Evolutionary conservation across 2,329 filamentous ascomycete genomes (phyloP).

Genomic region (Pseudogymnoascus sp.): DNA sequence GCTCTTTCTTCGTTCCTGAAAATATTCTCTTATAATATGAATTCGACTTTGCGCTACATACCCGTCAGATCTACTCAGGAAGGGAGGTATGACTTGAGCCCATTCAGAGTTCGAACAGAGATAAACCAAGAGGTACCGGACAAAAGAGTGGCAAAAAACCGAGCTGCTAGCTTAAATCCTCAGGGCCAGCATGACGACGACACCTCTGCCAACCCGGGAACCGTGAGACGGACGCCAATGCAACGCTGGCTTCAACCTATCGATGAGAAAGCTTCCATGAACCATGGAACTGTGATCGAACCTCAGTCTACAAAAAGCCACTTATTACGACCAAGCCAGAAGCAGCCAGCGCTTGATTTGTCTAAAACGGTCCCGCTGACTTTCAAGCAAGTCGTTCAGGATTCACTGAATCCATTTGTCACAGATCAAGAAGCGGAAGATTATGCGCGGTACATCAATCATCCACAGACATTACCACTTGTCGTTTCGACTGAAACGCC

Average conservation of each 20-base stretch:
- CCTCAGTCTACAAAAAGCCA: conserved; percentile 17
- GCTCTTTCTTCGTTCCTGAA: conserved; percentile 85
- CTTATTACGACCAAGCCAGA: conserved; percentile 34
- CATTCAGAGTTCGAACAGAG: conserved; percentile 71
- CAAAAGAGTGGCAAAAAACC: conserved; percentile 58
- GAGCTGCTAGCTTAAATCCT: conserved; percentile 61
- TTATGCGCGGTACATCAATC: conserved; percentile 80
- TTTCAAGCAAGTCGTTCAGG: conserved; percentile 74
- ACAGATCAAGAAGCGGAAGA: conserved; percentile 69
- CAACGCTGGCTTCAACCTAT: conserved; percentile 52
- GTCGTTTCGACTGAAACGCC: conserved; percentile 64
- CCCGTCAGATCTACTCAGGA: conserved; percentile 65
- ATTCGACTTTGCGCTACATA: conserved; percentile 77
- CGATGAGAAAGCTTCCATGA: conserved; percentile 27
- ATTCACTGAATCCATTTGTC: conserved; percentile 79
- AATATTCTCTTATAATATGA: conserved; percentile 88
- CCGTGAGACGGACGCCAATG: conserved; percentile 43
- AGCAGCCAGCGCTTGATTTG: conserved; percentile 61
- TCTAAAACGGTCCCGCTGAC: conserved; percentile 80
- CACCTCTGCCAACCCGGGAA: conserved; percentile 35
- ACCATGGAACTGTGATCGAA: conserved; percentile 52
- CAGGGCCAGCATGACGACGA: conserved; percentile 39
- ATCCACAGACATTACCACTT: conserved; percentile 81
- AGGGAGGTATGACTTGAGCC: conserved; percentile 74
- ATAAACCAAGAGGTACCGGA: conserved; percentile 49